Evolutionary conservation across 805 yeast species (phyloP), one percentile per base, ranked within the genome.

Genomic region (Candida insectorum): DNA sequence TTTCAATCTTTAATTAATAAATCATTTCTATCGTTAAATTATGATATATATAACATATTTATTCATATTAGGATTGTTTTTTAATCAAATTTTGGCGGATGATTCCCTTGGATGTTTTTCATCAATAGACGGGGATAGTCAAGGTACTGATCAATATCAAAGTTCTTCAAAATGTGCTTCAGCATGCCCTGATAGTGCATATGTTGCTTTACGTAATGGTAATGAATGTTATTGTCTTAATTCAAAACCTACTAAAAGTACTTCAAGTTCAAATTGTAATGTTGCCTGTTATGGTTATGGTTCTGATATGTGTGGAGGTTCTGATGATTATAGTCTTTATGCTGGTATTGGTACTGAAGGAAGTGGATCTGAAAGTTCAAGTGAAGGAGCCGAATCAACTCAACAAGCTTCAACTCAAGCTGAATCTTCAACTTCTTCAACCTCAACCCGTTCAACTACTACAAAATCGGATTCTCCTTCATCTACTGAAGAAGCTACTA

Each of bases 171-270:
- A 36, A 21, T 68, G 74, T 45, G 44, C 53, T 4, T 30, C 26
- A 1, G 26, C 37, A 12, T 68, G 74, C 42, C 28, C 54, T 5
- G 44, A 41, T 26, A 62, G 58, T 33, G 55, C 65, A 4, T 68
- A 61, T 39, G 52, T 62, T 30, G 74, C 71, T 26, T 21, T 67
- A 23, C 48, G 43, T 18, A 43, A 54, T 31, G 73, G 72, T 9
- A 45, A 45, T 26, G 46, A 48, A n/a, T 68, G 74, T 41, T 56
- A 47, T 42, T 68, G 74, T 41, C 60, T 69, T 34, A 40, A 44
- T 18, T 27, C 49, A 5, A 37, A 49, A 22, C 74, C 74, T 10
- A 30, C 45, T 18, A 19, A 40, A 2, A 27, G 36, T 14, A 39
- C 39, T 6, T 34, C 45, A 11, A 33, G 26, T 16, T 30, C 38